These are phyloP conservation scores for Termitomyces sp. DNA, from an alignment of 768 basidiomycete species.

Conservation along the genomic window DNA sequence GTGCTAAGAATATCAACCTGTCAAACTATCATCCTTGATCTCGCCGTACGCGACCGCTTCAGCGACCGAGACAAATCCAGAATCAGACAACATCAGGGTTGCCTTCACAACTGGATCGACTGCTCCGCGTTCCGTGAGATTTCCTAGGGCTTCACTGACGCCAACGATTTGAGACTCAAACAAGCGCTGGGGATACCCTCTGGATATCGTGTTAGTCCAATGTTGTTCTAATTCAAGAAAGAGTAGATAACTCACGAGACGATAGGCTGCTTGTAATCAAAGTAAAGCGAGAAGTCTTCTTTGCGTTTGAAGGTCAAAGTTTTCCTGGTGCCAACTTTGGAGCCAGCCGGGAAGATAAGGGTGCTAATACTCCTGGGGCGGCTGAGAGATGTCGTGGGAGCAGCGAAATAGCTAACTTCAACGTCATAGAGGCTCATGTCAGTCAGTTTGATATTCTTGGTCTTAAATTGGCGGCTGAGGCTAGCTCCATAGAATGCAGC, in stretches of 20 bases:
- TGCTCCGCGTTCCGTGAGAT: slow-evolving; percentile 79
- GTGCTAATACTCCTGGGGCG: slow-evolving; percentile 69
- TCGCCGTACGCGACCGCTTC: slow-evolving; percentile 79
- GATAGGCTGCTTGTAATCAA: slow-evolving; percentile 67
- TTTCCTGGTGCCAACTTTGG: slow-evolving; percentile 79
- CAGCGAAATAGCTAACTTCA: slow-evolving; percentile 71
- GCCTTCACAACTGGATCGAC: slow-evolving; percentile 84
- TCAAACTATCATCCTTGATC: slow-evolving; percentile 72
- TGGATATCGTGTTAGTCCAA: slow-evolving; percentile 18
- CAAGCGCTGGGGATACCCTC: slow-evolving; percentile 70
- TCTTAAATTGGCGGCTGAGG: slow-evolving; percentile 87
- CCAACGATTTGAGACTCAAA: slow-evolving; percentile 68
- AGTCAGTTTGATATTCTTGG: slow-evolving; percentile 83
- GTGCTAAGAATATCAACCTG: slow-evolving; percentile 39
- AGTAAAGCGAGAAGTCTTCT: slow-evolving; percentile 73
- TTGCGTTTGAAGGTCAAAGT: slow-evolving; percentile 80
- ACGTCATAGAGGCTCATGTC: slow-evolving; percentile 75
- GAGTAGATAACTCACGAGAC: slow-evolving; percentile 43
- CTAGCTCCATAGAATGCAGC: slow-evolving; percentile 90
- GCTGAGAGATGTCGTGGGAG: slow-evolving; percentile 39
- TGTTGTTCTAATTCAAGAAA: background rate
- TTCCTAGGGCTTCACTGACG: slow-evolving; percentile 69
- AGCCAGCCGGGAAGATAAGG: slow-evolving; percentile 69
- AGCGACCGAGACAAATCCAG: slow-evolving; percentile 76
- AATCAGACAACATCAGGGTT: slow-evolving; percentile 76